These are phyloP conservation scores for Alternaria ventricosa DNA, from an alignment of 2,329 filamentous ascomycete species.

Conservation along the genomic window DNA sequence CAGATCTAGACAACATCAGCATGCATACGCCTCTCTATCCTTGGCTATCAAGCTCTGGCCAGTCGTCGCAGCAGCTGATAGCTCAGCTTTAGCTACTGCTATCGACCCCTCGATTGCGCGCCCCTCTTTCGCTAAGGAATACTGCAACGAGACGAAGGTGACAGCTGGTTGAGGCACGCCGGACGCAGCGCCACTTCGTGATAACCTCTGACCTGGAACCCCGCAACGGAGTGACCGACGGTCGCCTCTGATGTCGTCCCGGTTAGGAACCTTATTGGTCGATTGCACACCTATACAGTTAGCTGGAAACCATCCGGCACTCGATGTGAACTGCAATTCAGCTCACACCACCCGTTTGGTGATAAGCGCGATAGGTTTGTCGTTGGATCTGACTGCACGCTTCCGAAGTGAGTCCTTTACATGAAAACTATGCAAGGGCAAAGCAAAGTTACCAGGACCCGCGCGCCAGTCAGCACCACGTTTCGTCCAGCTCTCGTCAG, in stretches of 20 bases:
- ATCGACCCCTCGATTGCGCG: neutral
- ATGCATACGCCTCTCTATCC: neutral
- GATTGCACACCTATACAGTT: neutral
- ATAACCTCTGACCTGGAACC: conserved; percentile 11
- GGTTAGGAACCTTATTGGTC: conserved; percentile 6
- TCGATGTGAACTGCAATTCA: neutral
- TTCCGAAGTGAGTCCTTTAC: conserved; percentile 3
- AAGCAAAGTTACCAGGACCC: neutral
- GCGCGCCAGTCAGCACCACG: conserved; percentile 10
- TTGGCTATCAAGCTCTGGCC: neutral
- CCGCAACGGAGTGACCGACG: conserved; percentile 14
- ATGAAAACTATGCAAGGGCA: conserved; percentile 7
- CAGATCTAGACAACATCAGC: neutral
- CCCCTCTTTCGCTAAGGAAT: conserved; percentile 3
- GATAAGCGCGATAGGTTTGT: conserved; percentile 2
- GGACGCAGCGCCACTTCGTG: conserved; percentile 11
- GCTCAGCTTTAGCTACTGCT: neutral
- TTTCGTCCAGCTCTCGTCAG: conserved; percentile 17
- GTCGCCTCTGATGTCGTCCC: conserved; percentile 2
- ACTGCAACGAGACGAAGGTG: conserved; percentile 1
- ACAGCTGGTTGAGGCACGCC: conserved; percentile 13
- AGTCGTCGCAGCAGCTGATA: neutral
- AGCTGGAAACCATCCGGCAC: conserved; percentile 7
- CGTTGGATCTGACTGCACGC: neutral
- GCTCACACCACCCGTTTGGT: neutral